Percentiles rank a stretch among this genome's conserved stretches.
Evolutionary conservation across 371 early-diverging fungal species (phyloP).

Genomic region (Astathelohania contejeani): DNA sequence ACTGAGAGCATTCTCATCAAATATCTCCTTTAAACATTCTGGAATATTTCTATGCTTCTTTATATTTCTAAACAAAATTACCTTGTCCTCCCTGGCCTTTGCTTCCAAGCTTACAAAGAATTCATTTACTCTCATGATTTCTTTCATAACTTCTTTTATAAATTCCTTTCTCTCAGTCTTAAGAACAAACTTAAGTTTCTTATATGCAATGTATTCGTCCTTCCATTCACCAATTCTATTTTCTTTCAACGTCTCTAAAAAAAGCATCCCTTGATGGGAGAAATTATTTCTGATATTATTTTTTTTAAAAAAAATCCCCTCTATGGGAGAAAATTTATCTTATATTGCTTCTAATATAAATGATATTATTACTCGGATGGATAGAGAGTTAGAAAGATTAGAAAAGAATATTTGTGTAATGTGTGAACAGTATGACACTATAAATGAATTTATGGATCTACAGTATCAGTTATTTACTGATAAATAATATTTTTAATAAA

Average conservation of each 20-base stretch:
- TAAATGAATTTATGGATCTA: background rate
- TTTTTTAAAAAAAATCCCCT: no score
- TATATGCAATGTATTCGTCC: slow-evolving; percentile 45
- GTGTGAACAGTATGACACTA: background rate
- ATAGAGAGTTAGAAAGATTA: background rate
- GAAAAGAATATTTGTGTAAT: background rate
- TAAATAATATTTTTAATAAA: background rate
- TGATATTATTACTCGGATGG: no score
- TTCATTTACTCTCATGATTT: slow-evolving; percentile 39
- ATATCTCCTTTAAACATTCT: no score
- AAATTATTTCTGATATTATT: no score
- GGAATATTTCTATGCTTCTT: no score
- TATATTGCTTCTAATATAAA: no score
- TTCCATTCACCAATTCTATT: slow-evolving; percentile 49
- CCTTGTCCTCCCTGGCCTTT: slow-evolving; percentile 39
- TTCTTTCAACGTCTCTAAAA: slow-evolving; percentile 42
- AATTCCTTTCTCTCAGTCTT: slow-evolving; percentile 18
- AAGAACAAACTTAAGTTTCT: slow-evolving; percentile 18
- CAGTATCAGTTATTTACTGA: background rate
- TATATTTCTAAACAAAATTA: slow-evolving; percentile 15
- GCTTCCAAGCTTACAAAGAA: slow-evolving; percentile 38
- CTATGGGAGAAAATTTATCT: no score
- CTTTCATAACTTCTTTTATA: slow-evolving; percentile 9
- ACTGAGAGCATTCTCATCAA: no score
- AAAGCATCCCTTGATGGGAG: slow-evolving; percentile 40